phyloP scores from a whole-genome alignment of 805 yeast genomes.

The Schwanniomyces yamadae region DNA sequence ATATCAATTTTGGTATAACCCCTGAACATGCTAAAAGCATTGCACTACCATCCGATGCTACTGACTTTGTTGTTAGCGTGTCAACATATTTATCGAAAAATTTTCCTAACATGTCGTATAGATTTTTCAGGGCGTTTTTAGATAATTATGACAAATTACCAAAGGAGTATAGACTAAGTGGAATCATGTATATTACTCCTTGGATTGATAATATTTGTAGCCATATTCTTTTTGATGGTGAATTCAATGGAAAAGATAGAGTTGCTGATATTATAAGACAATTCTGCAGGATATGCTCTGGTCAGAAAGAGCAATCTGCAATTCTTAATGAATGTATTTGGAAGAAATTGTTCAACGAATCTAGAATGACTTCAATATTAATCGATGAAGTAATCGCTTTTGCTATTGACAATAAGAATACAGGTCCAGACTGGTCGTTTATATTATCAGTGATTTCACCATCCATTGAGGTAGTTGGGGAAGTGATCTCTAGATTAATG shows the following conservation, averaged over 20 bases:
- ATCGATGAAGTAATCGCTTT: slow-evolving; percentile 74
- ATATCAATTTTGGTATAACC: slow-evolving; percentile 57
- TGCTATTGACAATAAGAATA: slow-evolving; percentile 76
- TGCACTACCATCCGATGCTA: slow-evolving; percentile 66
- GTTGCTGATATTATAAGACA: slow-evolving; percentile 61
- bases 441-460: slow-evolving; percentile 68
- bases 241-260: slow-evolving; percentile 58
- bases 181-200: slow-evolving; percentile 58
- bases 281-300: slow-evolving; percentile 57
- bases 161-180: slow-evolving; percentile 34
- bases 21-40: slow-evolving; percentile 56
- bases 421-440: slow-evolving; percentile 65
- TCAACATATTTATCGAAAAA: slow-evolving; percentile 55
- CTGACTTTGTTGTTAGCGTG: slow-evolving; percentile 56
- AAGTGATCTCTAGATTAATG: slow-evolving; percentile 57
- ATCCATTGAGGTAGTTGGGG: slow-evolving; percentile 69
- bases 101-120: slow-evolving; percentile 59
- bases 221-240: slow-evolving; percentile 53
- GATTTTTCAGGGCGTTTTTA: slow-evolving; percentile 54
- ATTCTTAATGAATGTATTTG: slow-evolving; percentile 62
- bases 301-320: slow-evolving; percentile 47
- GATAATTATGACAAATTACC: slow-evolving; percentile 41
- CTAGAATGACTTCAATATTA: slow-evolving; percentile 53
- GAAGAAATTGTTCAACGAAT: slow-evolving; percentile 64
- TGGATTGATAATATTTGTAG: slow-evolving; percentile 71